Base-by-base conservation (phyloP, 1,139 yeast genomes). In the Hansenula sp. region DNA sequence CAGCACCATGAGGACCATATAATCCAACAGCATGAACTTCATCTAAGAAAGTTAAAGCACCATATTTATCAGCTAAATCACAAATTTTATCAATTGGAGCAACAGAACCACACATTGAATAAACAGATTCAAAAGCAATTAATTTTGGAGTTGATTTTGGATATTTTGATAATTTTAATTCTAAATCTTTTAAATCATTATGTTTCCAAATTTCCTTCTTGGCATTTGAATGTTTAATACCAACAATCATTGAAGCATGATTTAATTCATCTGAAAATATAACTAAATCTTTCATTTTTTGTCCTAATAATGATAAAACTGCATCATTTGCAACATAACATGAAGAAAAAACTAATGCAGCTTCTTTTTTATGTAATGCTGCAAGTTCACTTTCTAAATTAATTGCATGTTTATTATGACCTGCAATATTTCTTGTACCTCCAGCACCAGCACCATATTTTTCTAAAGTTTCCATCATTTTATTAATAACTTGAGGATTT, bases 1-100 rank as follows among this genome's bases (percentile, higher is more conserved):
- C 99, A 32, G 96, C 98, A 58, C 99, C 99, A 58, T 87, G 96
- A 46, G 98, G 97, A 57, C 98, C 98, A 62, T 92, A 92, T 84
- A 92, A 79, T 42, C 99, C 99, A 40, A 94, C 97, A 33, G 98
- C 97, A 60, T 92, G 99, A 36, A 92, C 99, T 66, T 92, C 99
- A 63, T 92, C 99, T 61, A 94, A 73, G 65, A 92, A 92, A 34
- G 99, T 92, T 56, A 92, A 68, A 33, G 97, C 97, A 46, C 97
- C 97, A 62, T 94, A 92, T 66, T 92, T 89, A 43, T 90, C 96
- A 36, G 99, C 99, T 59, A 92, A 73, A 57, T 89, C 96, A 64
- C 97, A 92, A 51, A 94, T 89, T 50, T 77, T 81, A 58, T 85
- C 88, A 57, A 92, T 92, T 37, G 97, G 97, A 22, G 96, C 84